Evolutionary conservation across 2,329 filamentous ascomycete genomes (phyloP), one percentile per base, ranked within the genome.

Genomic region (Talaromyces atroroseus): DNA sequence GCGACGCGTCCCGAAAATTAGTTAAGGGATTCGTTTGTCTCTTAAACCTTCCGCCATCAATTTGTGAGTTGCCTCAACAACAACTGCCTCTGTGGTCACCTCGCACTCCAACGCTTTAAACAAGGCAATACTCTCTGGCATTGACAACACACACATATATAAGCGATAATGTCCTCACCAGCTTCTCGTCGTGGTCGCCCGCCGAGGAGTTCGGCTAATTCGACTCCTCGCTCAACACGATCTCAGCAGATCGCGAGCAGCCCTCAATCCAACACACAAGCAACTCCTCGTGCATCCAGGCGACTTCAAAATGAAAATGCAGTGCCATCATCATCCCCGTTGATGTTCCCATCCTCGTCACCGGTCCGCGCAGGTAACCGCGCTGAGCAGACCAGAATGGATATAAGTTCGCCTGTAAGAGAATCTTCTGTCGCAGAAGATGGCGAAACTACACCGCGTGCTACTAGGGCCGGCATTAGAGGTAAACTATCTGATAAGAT

Each of bases 271-370:
- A 52, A 58, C 24, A 45, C 38, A 40, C 68, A 71, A 60, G 66
- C 71, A 51, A 82, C 80, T 1, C 80, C 80, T 26, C 74, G 76
- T 54, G 71, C 74, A 46, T 69, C 74, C 45, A 66, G 76, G 59
- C 66, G 76, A 29, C 66, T 76, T 62, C 64, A 71, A 52, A 71
- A 67, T 21, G 69, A 72, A 47, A 63, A 62, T 36, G 67, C 70
- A 54, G 68, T 78, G 36, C 77, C 86, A 60, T 82, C 83, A 5
- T 94, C 90, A 3, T 95, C 91, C 58, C 92, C 92, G 42, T 79
- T 96, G 61, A 89, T 89, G 72, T 95, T 86, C 72, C 83, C 79
- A 60, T 86, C 83, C 18, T 56, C 52, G 0, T 86, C 83, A 18
- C 82, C 84, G 6, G 70, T 65, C 10, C 75, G 74, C 51, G 74